These are phyloP conservation scores for Quercus dentata DNA, from an alignment of 306 rosid genomes.

Conservation along the genomic window DNA sequence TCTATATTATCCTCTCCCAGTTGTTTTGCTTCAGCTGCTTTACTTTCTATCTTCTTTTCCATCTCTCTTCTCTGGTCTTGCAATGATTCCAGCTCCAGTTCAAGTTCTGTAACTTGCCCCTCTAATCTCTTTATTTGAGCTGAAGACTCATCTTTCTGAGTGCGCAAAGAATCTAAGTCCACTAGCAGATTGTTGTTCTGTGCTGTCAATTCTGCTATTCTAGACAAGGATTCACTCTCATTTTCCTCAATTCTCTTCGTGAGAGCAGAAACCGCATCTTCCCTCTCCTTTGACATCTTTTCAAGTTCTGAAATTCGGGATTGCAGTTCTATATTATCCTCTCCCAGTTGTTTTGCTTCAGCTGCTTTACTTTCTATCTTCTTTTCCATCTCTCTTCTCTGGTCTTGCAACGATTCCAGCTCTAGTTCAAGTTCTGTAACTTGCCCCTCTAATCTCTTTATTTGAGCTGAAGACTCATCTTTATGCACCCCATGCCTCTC, in stretches of 20 bases:
- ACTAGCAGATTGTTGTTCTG: slow-evolving; percentile 49
- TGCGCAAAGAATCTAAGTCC: slow-evolving; percentile 37
- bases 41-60: background rate
- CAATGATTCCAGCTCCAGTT: slow-evolving; percentile 47
- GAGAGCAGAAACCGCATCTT: slow-evolving; percentile 46
- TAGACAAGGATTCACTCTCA: slow-evolving; percentile 41
- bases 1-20: too few relatives aligned
- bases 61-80: slow-evolving; percentile 41
- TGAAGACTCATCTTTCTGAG: slow-evolving; percentile 27
- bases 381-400: slow-evolving; percentile 43
- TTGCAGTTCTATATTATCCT: slow-evolving; percentile 35
- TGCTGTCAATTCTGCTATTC: slow-evolving; percentile 49
- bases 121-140: slow-evolving; percentile 40
- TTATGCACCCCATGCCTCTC: too few relatives aligned
- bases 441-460: slow-evolving; percentile 37
- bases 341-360: slow-evolving; percentile 25
- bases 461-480: slow-evolving; percentile 31
- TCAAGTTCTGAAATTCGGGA: slow-evolving; percentile 52
- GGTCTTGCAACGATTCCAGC: slow-evolving; percentile 41
- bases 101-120: slow-evolving; percentile 34
- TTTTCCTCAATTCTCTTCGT: slow-evolving; percentile 51
- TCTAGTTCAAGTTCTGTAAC: slow-evolving; percentile 23
- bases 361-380: slow-evolving; percentile 36
- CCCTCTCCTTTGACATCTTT: slow-evolving; percentile 47
- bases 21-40: too few relatives aligned